Evolutionary conservation across 1,284 basidiomycete genomes (phyloP).

Genomic region (Leccinum pallidistipes): DNA sequence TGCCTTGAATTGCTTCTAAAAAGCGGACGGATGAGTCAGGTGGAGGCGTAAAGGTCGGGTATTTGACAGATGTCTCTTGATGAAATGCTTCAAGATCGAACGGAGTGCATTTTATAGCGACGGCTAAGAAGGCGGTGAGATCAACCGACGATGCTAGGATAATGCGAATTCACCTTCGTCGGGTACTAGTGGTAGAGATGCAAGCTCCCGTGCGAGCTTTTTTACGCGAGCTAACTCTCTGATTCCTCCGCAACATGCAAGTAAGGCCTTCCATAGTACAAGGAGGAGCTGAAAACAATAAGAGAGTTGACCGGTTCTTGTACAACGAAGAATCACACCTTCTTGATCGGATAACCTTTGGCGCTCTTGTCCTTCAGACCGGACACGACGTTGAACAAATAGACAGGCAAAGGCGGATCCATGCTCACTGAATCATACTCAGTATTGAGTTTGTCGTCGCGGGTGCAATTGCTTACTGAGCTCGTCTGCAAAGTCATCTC

Average conservation of each 20-base stretch:
- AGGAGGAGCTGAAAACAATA: conserved; percentile 69
- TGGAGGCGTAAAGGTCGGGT: conserved; percentile 84
- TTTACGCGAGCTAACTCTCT: conserved; percentile 86
- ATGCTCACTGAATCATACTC: conserved; percentile 72
- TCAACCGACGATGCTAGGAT: not conserved
- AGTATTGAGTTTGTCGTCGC: conserved; percentile 11
- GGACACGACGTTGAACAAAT: conserved; percentile 88
- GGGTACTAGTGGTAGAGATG: conserved; percentile 60
- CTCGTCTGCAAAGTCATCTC: conserved; percentile 93
- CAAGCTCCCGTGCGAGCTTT: conserved; percentile 82
- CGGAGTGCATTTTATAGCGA: conserved; percentile 81
- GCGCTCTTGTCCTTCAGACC: conserved; percentile 91
- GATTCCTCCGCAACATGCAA: conserved; percentile 92
- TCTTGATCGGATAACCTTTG: conserved; percentile 95
- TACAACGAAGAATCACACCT: conserved; percentile 49
- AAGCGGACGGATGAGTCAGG: conserved; percentile 37
- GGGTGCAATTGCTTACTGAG: conserved; percentile 64
- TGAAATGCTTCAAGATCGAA: conserved; percentile 87
- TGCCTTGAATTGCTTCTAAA: conserved; percentile 25
- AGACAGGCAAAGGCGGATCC: conserved; percentile 92
- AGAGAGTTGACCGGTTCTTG: not conserved
- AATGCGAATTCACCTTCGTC: conserved; percentile 54
- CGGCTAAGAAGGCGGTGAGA: conserved; percentile 32
- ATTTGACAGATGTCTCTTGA: conserved; percentile 89
- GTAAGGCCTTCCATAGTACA: conserved; percentile 94